A percentile compares a stretch with the other conserved stretches of the same genome.
phyloP scores from a whole-genome alignment of 352 stramenopile species.

The Globisporangium emineosum region DNA sequence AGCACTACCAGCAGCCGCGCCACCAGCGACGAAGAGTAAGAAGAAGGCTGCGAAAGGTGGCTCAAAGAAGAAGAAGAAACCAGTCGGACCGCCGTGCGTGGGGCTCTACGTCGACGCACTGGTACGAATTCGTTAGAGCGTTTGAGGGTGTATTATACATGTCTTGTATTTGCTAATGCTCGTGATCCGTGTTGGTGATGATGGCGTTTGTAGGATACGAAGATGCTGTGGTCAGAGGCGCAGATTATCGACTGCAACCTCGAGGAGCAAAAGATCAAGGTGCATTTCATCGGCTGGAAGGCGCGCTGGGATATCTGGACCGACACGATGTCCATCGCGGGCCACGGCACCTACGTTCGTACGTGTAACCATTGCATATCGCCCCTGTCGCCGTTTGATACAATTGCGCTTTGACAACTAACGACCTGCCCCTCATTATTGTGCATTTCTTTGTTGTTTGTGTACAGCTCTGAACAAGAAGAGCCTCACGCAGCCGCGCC shows the following conservation, averaged over 20 bases:
- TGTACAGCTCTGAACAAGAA: slow-evolving; percentile 20
- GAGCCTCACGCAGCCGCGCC: slow-evolving; percentile 6
- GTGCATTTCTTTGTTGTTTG: neutral
- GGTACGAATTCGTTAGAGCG: slow-evolving; percentile 13
- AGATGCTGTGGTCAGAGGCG: slow-evolving; percentile 68
- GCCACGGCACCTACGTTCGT: slow-evolving; percentile 53
- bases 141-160: neutral
- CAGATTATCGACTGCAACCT: slow-evolving; percentile 67
- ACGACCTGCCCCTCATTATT: neutral
- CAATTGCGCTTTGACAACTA: neutral
- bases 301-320: slow-evolving; percentile 74
- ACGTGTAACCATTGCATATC: no score
- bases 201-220: slow-evolving; percentile 40
- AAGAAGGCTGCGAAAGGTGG: slow-evolving; percentile 9
- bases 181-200: neutral
- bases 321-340: slow-evolving; percentile 58
- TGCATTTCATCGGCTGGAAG: slow-evolving; percentile 71
- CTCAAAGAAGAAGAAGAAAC: slow-evolving; percentile 24
- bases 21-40: slow-evolving; percentile 22
- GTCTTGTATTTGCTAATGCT: neutral
- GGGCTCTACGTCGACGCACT: slow-evolving; percentile 69
- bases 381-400: no score
- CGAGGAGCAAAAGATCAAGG: slow-evolving; percentile 55
- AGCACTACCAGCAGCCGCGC: neutral
- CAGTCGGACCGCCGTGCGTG: slow-evolving; percentile 30